Evolutionary conservation across 2,329 filamentous ascomycete species (phyloP), one percentile per base, ranked within the genome.

Genomic region (Sporothrix euskadiensis): DNA sequence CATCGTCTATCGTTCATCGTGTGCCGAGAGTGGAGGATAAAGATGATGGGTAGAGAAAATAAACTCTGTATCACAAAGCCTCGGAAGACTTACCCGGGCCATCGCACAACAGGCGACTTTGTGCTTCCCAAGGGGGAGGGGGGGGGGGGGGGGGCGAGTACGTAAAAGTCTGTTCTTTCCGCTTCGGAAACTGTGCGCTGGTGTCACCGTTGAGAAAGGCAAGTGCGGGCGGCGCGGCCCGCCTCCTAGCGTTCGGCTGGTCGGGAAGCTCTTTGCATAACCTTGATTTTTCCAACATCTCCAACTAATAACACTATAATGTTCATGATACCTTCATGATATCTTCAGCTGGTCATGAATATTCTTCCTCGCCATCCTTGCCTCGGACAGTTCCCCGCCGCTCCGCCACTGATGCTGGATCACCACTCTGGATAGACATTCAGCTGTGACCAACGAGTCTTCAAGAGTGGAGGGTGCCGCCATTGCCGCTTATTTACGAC

Each of bases 141-240:
- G 26, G 35, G 8, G 26, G 2, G 26, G 2, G 26, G 26, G 26
- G 26, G 26, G 26, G 26, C 26, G 26, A 26, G 26, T 26, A 26
- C 26, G 26, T 26, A 26, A 26, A 26, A 22, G 39, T 47, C 41
- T 47, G 7, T 47, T 66, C 61, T 39, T 66, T 66, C 61, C 61
- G 22, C n/a, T 65, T 65, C 22, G n/a, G 39, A 10, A 44, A 30
- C 4, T 9, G 10, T 14, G 4, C 4, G 3, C 2, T 30, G 22
- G 39, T 66, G 39, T n/a, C 22, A 66, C 61, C n/a, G 39, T 19
- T 32, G 19, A 26, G 52, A 56, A 56, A 65, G 39, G 32, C 39
- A 47, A 30, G n/a, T 10, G 39, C 61, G 61, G 39, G 39, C 61
- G 61, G 61, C n/a, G 39, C 61, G 61, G 61, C 3, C 61, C 61